phyloP scores from a whole-genome alignment of 306 rosid genomes.

The Cicer arietinum region DNA sequence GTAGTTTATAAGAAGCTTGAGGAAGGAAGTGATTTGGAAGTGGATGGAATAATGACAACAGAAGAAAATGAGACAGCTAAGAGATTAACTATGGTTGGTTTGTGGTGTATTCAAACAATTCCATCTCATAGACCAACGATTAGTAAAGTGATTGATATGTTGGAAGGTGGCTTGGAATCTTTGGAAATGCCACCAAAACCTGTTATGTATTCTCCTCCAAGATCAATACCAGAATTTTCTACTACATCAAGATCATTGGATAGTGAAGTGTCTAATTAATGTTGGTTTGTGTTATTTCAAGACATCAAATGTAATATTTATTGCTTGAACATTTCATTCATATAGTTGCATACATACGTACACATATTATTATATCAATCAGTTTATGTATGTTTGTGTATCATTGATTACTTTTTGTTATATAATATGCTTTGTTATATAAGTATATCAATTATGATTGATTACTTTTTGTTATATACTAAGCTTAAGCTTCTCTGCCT shows the following conservation, averaged over 20 bases:
- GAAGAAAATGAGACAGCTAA: slow-evolving; percentile 54
- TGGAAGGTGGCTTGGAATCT: slow-evolving; percentile 50
- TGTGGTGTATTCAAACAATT: slow-evolving; percentile 62
- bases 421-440: not conserved
- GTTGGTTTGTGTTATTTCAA: slow-evolving; percentile 2
- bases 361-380: not conserved
- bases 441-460: not conserved
- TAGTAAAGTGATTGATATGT: slow-evolving; percentile 60
- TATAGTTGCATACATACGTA: not conserved
- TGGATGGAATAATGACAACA: slow-evolving; percentile 20
- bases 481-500: not conserved
- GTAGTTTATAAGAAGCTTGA: slow-evolving; percentile 52
- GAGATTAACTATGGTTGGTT: slow-evolving; percentile 57
- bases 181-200: slow-evolving; percentile 66
- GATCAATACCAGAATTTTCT: slow-evolving; percentile 44
- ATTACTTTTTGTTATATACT: not conserved
- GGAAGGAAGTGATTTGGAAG: slow-evolving; percentile 35
- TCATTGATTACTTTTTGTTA: not conserved
- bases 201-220: slow-evolving; percentile 46
- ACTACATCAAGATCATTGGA: slow-evolving; percentile 17
- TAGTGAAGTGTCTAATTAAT: not conserved
- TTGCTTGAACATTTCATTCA: slow-evolving; percentile 15
- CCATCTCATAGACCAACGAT: slow-evolving; percentile 58
- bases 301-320: not conserved
- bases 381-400: not conserved